Evolutionary conservation across 2,329 filamentous ascomycete species (phyloP).

Genomic region (Ophiognomonia clavigignenti-juglandacearum): DNA sequence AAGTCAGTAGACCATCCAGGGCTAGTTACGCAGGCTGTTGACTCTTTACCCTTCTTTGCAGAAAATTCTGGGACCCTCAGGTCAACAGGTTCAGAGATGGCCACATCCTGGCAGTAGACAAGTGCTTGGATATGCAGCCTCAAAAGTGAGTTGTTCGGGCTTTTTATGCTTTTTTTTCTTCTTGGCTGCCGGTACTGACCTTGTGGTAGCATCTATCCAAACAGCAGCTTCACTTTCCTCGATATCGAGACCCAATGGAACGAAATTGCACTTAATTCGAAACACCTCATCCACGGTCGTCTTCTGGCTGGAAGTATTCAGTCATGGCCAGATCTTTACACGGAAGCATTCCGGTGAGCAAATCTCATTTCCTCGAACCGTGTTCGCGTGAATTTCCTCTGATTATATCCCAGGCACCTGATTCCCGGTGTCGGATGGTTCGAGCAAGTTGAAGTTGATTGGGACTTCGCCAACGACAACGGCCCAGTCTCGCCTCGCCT

Average conservation of each 20-base stretch:
- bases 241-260: slow-evolving; percentile 76
- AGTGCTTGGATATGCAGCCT: slow-evolving; percentile 12
- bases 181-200: background rate
- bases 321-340: slow-evolving; percentile 72
- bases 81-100: background rate
- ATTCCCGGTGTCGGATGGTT: slow-evolving; percentile 70
- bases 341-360: slow-evolving; percentile 59
- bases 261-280: slow-evolving; percentile 45
- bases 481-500: slow-evolving; percentile 50
- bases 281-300: slow-evolving; percentile 79
- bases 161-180: too few species aligned
- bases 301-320: slow-evolving; percentile 73
- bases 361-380: too few species aligned
- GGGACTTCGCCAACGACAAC: slow-evolving; percentile 68
- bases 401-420: slow-evolving; percentile 56
- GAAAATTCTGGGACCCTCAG: background rate
- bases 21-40: slow-evolving; percentile 18
- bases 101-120: slow-evolving; percentile 4
- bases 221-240: slow-evolving; percentile 63
- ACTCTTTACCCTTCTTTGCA: slow-evolving; percentile 3
- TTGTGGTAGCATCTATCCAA: slow-evolving; percentile 59
- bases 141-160: background rate
- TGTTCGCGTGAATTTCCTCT: slow-evolving; percentile 19
- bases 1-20: slow-evolving; percentile 48
- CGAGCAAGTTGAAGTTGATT: slow-evolving; percentile 89